Base-by-base conservation (phyloP, 257 asterid species). In the Scutellaria galericulata region DNA sequence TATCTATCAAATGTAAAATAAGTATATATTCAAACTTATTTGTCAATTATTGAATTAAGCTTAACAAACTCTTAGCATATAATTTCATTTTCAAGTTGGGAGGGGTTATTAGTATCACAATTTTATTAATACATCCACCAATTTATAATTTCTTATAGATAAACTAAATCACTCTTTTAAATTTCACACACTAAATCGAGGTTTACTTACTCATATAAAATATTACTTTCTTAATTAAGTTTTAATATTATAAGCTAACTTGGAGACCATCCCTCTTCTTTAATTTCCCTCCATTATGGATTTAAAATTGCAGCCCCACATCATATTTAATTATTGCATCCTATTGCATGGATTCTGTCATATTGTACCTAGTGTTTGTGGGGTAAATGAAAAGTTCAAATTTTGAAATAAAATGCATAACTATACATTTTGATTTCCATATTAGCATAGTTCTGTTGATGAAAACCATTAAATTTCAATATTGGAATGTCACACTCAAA, bases 241-340 rank as follows among this genome's bases (percentile, higher is more conserved):
- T 1, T 18, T 53, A 18, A 24, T 22, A 45, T 27, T 20, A 37
- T 14, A 20, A 18, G 39, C 61, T 39, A 68, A 62, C 18, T 52
- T 6, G 10, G 68, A 14, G 24, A 18, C 11, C 8, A 14, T 9
- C 13, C 72, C 1, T 15, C 27, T 39, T 3, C 51, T 61, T 61
- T 68, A 50, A 40, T 75, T 71, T 79, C 78, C 80, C 78, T 71
- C 80, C 75, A 5, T 39, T 20, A 75, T 71, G 54, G 40, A 65
- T 79, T 71, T 61, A 59, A 64, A 75, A 50, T 71, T 53, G 56
- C 15, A 48, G 22, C 63, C 72, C 62, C 75, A 48, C 51, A n/a
- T 73, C 27, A 45, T 35, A 50, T 67, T 59, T n/a, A 53, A 51
- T 7, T 35, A 7, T 6, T 53, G 18, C 35, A 60, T 2, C 4